Percentiles rank a stretch among this genome's conserved stretches.
Evolutionary conservation across 176 grass and related monocot genomes (phyloP).

Genomic region (Olyra latifolia): DNA sequence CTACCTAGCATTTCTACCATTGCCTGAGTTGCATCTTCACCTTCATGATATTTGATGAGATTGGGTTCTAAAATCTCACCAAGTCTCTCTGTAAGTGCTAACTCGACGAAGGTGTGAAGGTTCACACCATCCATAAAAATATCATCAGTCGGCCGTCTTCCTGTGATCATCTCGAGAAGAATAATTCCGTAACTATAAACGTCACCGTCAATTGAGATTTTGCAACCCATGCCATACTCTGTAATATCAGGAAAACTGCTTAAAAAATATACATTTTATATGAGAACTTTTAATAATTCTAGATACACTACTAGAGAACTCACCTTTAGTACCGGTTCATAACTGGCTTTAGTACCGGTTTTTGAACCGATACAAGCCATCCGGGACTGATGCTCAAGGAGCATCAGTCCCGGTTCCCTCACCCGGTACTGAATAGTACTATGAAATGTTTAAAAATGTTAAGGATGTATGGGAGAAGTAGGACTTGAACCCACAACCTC

Average conservation of each 20-base stretch:
- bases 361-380: too few relatives aligned
- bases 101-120: neutral
- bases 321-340: too few relatives aligned
- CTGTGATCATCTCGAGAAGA: slow-evolving; percentile 19
- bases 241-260: neutral
- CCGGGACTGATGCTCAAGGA: too few relatives aligned
- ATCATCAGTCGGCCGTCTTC: slow-evolving; percentile 1
- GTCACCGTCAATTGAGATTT: slow-evolving; percentile 29
- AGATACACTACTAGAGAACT: too few relatives aligned
- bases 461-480: too few relatives aligned
- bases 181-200: slow-evolving; percentile 38
- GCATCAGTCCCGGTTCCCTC: too few relatives aligned
- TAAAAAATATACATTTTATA: neutral
- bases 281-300: too few relatives aligned
- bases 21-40: neutral
- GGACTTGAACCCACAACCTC: too few relatives aligned
- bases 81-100: neutral
- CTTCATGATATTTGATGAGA: neutral
- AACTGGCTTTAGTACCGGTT: too few relatives aligned
- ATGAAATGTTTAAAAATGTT: too few relatives aligned
- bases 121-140: neutral
- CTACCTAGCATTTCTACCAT: neutral
- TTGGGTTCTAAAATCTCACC: neutral
- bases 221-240: slow-evolving; percentile 30
- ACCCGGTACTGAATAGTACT: too few relatives aligned